Evolutionary conservation across 148 eudicot species (phyloP).

Genomic region (Camellia granthamiana): DNA sequence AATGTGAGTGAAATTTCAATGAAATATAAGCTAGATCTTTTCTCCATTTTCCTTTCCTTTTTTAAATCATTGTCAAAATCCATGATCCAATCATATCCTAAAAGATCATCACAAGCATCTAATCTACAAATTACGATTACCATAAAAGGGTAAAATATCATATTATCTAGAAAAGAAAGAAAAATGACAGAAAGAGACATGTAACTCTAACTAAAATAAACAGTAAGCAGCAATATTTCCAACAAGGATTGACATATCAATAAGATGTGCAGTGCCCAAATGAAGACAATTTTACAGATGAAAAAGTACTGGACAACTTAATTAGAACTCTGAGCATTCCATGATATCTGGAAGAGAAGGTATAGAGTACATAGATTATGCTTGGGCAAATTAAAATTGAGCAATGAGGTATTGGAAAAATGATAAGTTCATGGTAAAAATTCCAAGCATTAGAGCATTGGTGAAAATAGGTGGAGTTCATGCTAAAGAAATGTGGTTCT

Average conservation of each 20-base stretch:
- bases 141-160: not conserved
- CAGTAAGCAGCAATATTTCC: no score
- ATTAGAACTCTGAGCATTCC: not conserved
- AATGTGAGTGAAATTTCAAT: no score
- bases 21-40: no score
- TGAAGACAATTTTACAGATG: not conserved
- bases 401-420: not conserved
- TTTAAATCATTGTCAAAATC: no score
- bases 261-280: not conserved
- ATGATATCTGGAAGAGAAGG: not conserved
- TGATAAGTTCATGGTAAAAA: not conserved
- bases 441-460: not conserved
- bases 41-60: no score
- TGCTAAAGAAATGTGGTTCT: not conserved
- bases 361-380: not conserved
- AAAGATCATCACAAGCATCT: not conserved
- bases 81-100: no score
- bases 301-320: not conserved
- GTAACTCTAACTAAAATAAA: not conserved
- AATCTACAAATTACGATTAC: not conserved
- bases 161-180: not conserved
- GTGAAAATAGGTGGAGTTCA: not conserved
- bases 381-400: not conserved
- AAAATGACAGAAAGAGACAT: no score
- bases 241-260: not conserved